Conservation (phyloP, 306 rosid genomes). For the Leucaena leucocephala region DNA sequence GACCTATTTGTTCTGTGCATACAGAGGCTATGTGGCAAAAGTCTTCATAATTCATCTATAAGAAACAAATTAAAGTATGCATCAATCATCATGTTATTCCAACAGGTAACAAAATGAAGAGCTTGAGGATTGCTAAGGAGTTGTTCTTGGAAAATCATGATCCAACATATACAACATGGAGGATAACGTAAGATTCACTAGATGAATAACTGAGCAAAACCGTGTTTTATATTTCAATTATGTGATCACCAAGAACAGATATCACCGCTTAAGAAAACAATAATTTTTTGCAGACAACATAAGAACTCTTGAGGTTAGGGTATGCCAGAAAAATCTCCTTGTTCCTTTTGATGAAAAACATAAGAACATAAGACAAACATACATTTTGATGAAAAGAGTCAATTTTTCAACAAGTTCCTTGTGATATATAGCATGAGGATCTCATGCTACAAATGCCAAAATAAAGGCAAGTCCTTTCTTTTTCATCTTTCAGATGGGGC, state of each 20-base stretch:
- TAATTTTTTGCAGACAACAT: not conserved
- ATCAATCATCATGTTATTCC: not conserved
- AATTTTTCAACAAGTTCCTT: constrained; percentile 1
- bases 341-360: no score
- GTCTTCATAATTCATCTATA: constrained; percentile 98
- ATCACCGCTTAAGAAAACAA: constrained; percentile 23
- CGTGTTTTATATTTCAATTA: not conserved
- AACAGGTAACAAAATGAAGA: not conserved
- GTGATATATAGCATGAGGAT: constrained; percentile 2
- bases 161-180: constrained; percentile 5
- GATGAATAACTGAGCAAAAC: constrained; percentile 6
- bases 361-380: no score
- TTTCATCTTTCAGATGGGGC: not conserved
- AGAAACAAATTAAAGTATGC: constrained; percentile 42
- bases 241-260: constrained; percentile 25
- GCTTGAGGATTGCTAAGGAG: constrained; percentile 23
- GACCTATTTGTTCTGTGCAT: constrained; percentile 97
- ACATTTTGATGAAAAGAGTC: constrained; percentile 10
- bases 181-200: not conserved
- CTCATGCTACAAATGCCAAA: constrained; percentile 2
- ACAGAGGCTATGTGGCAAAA: constrained; percentile 99
- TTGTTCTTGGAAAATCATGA: constrained; percentile 24
- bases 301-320: constrained; percentile 3
- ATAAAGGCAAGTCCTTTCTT: not conserved
- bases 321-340: constrained; percentile 30